Evolutionary conservation across 2,329 filamentous ascomycete genomes (phyloP).

Genomic region (Xylaria sp.): DNA sequence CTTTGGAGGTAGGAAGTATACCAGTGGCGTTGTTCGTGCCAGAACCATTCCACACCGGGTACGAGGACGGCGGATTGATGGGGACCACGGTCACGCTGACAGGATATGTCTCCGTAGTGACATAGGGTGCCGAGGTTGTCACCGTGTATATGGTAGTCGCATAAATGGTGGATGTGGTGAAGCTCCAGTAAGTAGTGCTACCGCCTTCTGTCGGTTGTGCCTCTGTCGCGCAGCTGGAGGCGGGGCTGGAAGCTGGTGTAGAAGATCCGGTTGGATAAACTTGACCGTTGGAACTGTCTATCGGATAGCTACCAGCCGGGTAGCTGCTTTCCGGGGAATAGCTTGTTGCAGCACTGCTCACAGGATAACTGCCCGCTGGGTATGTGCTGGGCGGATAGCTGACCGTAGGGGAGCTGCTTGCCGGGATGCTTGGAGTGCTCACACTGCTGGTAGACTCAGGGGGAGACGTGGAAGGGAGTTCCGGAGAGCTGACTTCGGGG

Average conservation of each 20-base stretch:
- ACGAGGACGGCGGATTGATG: constrained; percentile 11
- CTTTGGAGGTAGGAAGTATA: constrained; percentile 17
- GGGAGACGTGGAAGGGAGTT: neutral
- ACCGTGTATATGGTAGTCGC: constrained; percentile 25
- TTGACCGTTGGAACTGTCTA: constrained; percentile 3
- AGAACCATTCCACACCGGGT: constrained; percentile 6
- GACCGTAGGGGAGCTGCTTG: neutral
- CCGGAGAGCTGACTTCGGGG: neutral
- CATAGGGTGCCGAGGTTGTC: constrained; percentile 16
- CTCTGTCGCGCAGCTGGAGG: neutral
- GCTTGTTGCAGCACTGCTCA: neutral
- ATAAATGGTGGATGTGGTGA: constrained; percentile 29
- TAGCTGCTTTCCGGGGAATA: neutral
- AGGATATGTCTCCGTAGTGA: constrained; percentile 23
- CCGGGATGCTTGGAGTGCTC: neutral
- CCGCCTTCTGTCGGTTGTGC: neutral
- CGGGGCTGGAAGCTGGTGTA: neutral
- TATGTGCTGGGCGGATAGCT: neutral
- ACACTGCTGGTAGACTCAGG: neutral
- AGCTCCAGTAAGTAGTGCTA: neutral
- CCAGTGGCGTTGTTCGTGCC: constrained; percentile 2
- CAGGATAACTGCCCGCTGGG: neutral
- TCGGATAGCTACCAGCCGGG: neutral
- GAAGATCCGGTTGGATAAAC: neutral
- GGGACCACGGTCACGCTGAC: constrained; percentile 23